Conservation (phyloP, 164 flowering plant species). For the Houttuynia cordata region DNA sequence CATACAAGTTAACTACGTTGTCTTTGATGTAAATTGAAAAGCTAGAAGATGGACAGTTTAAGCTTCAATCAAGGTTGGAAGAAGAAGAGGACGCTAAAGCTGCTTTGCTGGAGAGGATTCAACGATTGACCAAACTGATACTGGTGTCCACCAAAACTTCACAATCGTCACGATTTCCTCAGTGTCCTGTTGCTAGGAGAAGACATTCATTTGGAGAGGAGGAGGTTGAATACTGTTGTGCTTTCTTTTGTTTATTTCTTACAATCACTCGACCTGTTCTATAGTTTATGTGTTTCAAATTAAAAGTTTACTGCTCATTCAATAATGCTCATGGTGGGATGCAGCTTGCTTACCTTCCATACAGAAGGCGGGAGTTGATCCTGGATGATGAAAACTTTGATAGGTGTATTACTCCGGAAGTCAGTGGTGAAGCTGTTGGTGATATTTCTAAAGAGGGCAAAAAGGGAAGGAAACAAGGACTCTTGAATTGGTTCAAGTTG, state of each 20-base stretch:
- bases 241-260: not conserved
- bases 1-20: not conserved
- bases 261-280: not conserved
- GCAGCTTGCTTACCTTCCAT: constrained; percentile 96
- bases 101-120: constrained; percentile 84
- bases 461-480: constrained; percentile 64
- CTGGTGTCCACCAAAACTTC: constrained; percentile 79
- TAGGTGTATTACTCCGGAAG: constrained; percentile 50
- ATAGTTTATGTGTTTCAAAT: not conserved
- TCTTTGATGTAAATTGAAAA: constrained; percentile 24
- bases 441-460: constrained; percentile 61
- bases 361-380: constrained; percentile 68
- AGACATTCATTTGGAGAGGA: constrained; percentile 99
- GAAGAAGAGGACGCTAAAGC: constrained; percentile 99
- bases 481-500: constrained; percentile 85
- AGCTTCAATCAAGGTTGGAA: constrained; percentile 87
- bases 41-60: constrained; percentile 95
- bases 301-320: not conserved
- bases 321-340: constrained; percentile 1
- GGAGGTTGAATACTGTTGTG: constrained; percentile 41
- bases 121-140: constrained; percentile 81
- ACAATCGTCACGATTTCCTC: constrained; percentile 60
- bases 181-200: constrained; percentile 66
- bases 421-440: constrained; percentile 43
- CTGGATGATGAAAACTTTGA: constrained; percentile 79